phyloP scores from a whole-genome alignment of 192 early-diverging fungal species.

The Rhizoclosmatium globosum region DNA sequence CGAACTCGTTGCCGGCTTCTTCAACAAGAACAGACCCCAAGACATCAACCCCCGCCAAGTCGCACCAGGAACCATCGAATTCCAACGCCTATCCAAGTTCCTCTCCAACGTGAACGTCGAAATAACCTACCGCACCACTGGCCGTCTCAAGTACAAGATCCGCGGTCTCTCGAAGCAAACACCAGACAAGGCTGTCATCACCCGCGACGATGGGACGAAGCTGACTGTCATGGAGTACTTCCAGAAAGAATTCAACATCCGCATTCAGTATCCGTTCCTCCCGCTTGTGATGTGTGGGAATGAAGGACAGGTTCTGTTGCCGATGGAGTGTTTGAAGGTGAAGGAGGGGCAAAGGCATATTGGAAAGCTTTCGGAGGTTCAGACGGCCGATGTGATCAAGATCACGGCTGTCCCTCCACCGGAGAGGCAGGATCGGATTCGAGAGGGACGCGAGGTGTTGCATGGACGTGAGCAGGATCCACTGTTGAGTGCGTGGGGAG shows the following conservation, averaged over 20 bases:
- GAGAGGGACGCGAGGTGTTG: slow-evolving; percentile 16
- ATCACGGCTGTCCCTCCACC: slow-evolving; percentile 36
- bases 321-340: slow-evolving; percentile 37
- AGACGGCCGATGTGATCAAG: slow-evolving; percentile 44
- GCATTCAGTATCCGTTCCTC: slow-evolving; percentile 1
- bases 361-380: slow-evolving; percentile 41
- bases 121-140: slow-evolving; percentile 5
- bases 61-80: slow-evolving; percentile 10
- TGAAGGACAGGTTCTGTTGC: slow-evolving; percentile 32
- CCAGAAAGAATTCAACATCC: slow-evolving; percentile 30
- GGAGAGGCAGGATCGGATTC: slow-evolving; percentile 24
- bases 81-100: slow-evolving; percentile 33
- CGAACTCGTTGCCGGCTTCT: slow-evolving; percentile 30
- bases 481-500: slow-evolving; percentile 39
- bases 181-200: slow-evolving; percentile 8
- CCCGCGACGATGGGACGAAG: background rate
- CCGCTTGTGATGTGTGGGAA: slow-evolving; percentile 20
- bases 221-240: slow-evolving; percentile 50
- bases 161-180: slow-evolving; percentile 22
- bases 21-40: slow-evolving; percentile 21
- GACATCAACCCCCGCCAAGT: slow-evolving; percentile 27
- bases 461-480: background rate
- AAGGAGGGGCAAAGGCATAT: slow-evolving; percentile 32
- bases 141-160: slow-evolving; percentile 22
- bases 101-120: slow-evolving; percentile 12